These are phyloP conservation scores for Tricholoma bakamatsutake DNA, from an alignment of 768 basidiomycete species.

Conservation along the genomic window DNA sequence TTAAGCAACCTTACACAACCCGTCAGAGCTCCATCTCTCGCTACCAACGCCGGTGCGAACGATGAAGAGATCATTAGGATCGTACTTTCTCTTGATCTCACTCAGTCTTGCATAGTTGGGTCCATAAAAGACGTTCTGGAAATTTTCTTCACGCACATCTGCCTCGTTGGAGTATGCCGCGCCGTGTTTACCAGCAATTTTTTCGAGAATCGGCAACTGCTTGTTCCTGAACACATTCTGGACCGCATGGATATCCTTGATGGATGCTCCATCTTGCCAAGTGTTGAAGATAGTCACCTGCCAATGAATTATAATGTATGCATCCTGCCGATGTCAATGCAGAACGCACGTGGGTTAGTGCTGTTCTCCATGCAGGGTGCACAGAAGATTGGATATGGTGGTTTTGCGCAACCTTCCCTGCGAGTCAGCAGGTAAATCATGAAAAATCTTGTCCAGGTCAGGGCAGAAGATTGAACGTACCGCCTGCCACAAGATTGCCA, in stretches of 20 bases:
- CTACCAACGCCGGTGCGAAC: conserved; percentile 11
- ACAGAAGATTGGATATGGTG: conserved; percentile 26
- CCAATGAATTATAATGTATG: neutral
- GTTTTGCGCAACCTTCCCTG: conserved; percentile 29
- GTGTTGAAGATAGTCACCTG: conserved; percentile 13
- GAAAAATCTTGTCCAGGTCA: neutral
- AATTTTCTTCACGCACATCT: conserved; percentile 24
- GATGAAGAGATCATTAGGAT: conserved; percentile 28
- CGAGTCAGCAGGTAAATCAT: neutral
- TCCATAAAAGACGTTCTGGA: conserved; percentile 29
- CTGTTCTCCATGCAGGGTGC: conserved; percentile 29
- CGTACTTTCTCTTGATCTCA: conserved; percentile 24
- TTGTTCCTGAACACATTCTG: conserved; percentile 17
- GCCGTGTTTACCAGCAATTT: conserved; percentile 20
- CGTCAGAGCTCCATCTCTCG: neutral
- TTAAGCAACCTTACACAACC: neutral
- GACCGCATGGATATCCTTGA: conserved; percentile 12
- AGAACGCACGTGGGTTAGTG: conserved; percentile 29
- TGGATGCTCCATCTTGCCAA: conserved; percentile 13
- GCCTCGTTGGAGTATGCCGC: conserved; percentile 32
- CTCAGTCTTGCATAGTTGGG: conserved; percentile 26
- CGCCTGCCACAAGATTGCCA: conserved; percentile 18
- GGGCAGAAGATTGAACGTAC: conserved; percentile 1
- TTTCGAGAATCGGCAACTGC: conserved; percentile 21
- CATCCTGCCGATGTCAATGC: neutral